Evolutionary conservation across 352 stramenopile genomes (phyloP).

Genomic region (Pythium diclinum): DNA sequence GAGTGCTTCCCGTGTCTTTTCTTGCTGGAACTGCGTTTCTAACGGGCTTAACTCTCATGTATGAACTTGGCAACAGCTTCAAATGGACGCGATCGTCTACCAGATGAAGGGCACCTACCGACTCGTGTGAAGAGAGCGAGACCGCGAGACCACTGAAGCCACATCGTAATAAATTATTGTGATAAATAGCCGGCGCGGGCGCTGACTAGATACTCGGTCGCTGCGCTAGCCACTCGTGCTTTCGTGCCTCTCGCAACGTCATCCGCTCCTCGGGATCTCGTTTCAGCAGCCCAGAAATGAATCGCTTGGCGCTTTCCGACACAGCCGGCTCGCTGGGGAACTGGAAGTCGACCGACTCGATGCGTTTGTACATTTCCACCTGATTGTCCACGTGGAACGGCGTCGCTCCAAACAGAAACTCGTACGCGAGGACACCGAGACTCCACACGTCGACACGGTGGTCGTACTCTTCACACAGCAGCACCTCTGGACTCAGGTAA

Average conservation of each 20-base stretch:
- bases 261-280: conserved; percentile 55
- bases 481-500: conserved; percentile 84
- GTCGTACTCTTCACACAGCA: conserved; percentile 63
- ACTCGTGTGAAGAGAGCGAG: conserved; percentile 29
- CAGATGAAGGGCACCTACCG: conserved; percentile 51
- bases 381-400: conserved; percentile 82
- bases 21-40: not conserved
- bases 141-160: not conserved
- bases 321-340: conserved; percentile 51
- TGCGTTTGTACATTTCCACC: conserved; percentile 82
- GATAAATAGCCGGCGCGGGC: not conserved
- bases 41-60: not conserved
- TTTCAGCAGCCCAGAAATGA: conserved; percentile 61
- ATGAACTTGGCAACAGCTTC: conserved; percentile 38
- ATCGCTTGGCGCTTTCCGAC: conserved; percentile 54
- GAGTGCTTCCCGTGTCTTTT: conserved; percentile 14
- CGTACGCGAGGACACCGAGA: conserved; percentile 79
- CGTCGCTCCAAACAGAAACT: conserved; percentile 70
- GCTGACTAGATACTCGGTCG: conserved; percentile 28
- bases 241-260: conserved; percentile 46
- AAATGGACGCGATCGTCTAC: conserved; percentile 68
- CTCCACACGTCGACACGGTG: conserved; percentile 77
- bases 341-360: conserved; percentile 51
- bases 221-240: conserved; percentile 64
- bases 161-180: conserved; percentile 27